Evolutionary conservation across 2,329 filamentous ascomycete species (phyloP).

Genomic region (Pyrenophora seminiperda): DNA sequence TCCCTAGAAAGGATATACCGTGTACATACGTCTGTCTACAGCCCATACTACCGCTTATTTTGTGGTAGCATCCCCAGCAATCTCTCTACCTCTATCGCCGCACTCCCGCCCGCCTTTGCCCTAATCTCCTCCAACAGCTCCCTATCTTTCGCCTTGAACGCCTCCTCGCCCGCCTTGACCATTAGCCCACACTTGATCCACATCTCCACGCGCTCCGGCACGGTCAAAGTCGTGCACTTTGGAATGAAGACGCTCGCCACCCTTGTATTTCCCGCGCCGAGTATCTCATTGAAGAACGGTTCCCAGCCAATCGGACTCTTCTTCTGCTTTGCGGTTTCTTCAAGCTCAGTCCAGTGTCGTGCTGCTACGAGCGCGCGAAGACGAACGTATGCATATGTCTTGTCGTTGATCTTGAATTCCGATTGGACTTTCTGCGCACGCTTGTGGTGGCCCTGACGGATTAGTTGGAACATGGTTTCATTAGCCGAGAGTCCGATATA

Average conservation of each 20-base stretch:
- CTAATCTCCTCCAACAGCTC: slow-evolving; percentile 75
- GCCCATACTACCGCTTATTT: slow-evolving; percentile 8
- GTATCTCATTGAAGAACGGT: slow-evolving; percentile 89
- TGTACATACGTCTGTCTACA: neutral
- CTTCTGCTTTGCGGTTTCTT: slow-evolving; percentile 76
- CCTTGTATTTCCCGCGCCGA: slow-evolving; percentile 87
- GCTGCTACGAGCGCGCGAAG: slow-evolving; percentile 87
- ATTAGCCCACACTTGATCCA: slow-evolving; percentile 95
- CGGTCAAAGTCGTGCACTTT: slow-evolving; percentile 76
- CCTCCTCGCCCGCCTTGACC: slow-evolving; percentile 88
- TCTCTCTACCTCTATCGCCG: slow-evolving; percentile 80
- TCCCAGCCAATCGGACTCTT: slow-evolving; percentile 97
- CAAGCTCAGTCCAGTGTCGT: slow-evolving; percentile 89
- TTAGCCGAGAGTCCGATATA: slow-evolving; percentile 88
- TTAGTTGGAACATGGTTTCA: slow-evolving; percentile 88
- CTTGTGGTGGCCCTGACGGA: slow-evolving; percentile 79
- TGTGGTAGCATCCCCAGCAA: slow-evolving; percentile 62
- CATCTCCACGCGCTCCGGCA: slow-evolving; percentile 80
- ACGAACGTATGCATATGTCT: slow-evolving; percentile 84
- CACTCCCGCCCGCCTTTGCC: slow-evolving; percentile 72
- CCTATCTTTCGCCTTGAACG: slow-evolving; percentile 77
- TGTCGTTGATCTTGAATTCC: slow-evolving; percentile 93
- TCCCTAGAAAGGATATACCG: neutral
- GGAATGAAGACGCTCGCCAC: slow-evolving; percentile 83
- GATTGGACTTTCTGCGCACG: slow-evolving; percentile 84